Percentiles rank a stretch among this genome's conserved stretches.
phyloP scores from a whole-genome alignment of 2,329 filamentous ascomycete species.

The Alternaria dauci region DNA sequence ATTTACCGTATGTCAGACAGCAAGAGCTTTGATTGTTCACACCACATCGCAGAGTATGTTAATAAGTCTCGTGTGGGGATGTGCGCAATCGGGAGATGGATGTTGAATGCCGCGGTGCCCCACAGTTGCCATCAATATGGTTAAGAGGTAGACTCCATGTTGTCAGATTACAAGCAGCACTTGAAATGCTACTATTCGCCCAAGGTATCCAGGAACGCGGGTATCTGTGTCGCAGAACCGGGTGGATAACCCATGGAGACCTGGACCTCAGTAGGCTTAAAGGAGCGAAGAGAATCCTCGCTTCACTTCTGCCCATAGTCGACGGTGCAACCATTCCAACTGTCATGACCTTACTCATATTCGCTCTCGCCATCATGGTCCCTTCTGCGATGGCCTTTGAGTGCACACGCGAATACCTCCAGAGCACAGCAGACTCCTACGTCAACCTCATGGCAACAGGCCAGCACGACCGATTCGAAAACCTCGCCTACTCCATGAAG shows the following conservation, averaged over 20 bases:
- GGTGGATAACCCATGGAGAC: background rate
- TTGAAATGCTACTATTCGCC: conserved; percentile 1
- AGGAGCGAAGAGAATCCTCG: background rate
- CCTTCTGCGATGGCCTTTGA: conserved; percentile 6
- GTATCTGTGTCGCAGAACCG: background rate
- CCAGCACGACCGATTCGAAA: conserved; percentile 28
- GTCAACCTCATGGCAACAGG: conserved; percentile 23
- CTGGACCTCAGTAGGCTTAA: background rate
- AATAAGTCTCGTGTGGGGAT: conserved; percentile 12
- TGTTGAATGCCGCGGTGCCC: conserved; percentile 18
- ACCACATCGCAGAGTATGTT: background rate
- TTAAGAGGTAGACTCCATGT: background rate
- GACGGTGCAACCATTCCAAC: background rate
- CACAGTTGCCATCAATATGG: conserved; percentile 21
- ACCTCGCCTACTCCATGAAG: conserved; percentile 25
- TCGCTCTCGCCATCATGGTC: background rate
- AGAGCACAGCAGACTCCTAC: conserved; percentile 14
- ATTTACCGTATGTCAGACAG: conserved; percentile 19
- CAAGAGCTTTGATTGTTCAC: conserved; percentile 15
- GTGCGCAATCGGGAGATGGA: background rate
- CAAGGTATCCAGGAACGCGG: background rate
- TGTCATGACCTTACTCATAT: background rate
- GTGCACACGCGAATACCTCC: conserved; percentile 18
- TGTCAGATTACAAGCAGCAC: conserved; percentile 3
- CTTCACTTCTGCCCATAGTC: background rate